Evolutionary conservation across 31 red algal species (phyloP).

Genomic region (Endocladia muricata): DNA sequence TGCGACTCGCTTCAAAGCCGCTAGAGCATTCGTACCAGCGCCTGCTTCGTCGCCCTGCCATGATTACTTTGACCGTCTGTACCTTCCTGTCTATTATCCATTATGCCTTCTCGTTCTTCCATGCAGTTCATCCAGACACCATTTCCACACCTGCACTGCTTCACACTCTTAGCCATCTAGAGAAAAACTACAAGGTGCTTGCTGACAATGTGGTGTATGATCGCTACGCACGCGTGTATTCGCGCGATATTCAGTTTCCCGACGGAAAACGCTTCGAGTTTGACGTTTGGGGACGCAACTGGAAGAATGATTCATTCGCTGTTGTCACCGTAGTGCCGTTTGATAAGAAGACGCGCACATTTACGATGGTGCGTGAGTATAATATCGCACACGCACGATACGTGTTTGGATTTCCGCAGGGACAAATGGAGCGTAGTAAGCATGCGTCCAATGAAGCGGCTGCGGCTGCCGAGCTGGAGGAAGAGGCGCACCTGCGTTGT

Average conservation of each 20-base stretch:
- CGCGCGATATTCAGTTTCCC: conserved; percentile 39
- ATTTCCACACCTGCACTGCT: conserved; percentile 24
- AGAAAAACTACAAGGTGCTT: conserved; percentile 13
- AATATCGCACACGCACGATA: conserved; percentile 46
- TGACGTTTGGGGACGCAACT: conserved; percentile 54
- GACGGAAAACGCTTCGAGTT: conserved; percentile 33
- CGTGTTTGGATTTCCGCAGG: conserved; percentile 55
- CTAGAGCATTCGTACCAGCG: not conserved
- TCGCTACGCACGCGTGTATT: conserved; percentile 70
- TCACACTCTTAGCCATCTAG: conserved; percentile 2
- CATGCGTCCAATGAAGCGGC: conserved; percentile 17
- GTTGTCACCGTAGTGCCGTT: conserved; percentile 70
- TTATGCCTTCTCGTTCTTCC: not conserved
- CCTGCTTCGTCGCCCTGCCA: not conserved
- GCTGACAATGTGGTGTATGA: conserved; percentile 44
- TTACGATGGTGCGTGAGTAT: conserved; percentile 66
- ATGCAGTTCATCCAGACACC: conserved; percentile 27
- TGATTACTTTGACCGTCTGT: not conserved
- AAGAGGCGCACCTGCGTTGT: conserved; percentile 51
- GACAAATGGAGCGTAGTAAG: conserved; percentile 28
- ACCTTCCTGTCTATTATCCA: not conserved
- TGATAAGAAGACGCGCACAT: conserved; percentile 27
- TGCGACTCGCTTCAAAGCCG: not conserved
- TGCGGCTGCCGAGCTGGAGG: conserved; percentile 46
- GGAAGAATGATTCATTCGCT: conserved; percentile 60